Conservation (phyloP, 2,329 filamentous ascomycete species). For the Endoconidiophora polonica region DNA sequence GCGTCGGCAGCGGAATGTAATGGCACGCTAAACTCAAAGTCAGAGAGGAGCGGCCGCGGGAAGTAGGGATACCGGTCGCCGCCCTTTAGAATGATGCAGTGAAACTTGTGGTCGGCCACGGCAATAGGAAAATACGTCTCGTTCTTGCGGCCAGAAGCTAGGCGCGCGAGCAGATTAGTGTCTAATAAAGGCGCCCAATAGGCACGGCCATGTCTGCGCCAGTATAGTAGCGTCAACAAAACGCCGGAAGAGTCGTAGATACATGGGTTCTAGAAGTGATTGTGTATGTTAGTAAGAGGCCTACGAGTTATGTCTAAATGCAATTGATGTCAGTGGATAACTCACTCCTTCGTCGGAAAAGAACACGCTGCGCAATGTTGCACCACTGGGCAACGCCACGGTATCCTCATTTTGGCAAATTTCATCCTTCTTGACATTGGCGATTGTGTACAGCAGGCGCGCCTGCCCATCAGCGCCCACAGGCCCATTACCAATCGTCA, state of each 20-base stretch:
- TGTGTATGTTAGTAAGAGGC: conserved; percentile 5
- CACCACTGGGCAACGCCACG: conserved; percentile 62
- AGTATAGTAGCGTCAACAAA: conserved; percentile 73
- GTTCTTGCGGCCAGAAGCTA: conserved; percentile 69
- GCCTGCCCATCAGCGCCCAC: conserved; percentile 62
- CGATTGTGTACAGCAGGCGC: conserved; percentile 74
- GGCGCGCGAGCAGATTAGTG: conserved; percentile 65
- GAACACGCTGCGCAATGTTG: conserved; percentile 65
- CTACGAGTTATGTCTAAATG: too few relatives aligned
- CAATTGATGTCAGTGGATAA: conserved; percentile 13
- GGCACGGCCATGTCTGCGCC: conserved; percentile 71
- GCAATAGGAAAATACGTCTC: conserved; percentile 94
- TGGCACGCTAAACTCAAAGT: conserved; percentile 85
- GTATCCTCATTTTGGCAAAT: conserved; percentile 90
- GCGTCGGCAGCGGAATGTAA: conserved; percentile 27
- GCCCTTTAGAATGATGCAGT: conserved; percentile 98
- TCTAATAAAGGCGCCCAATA: conserved; percentile 87
- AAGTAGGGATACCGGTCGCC: conserved; percentile 87
- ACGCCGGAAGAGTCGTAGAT: conserved; percentile 91
- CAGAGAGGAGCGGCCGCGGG: conserved; percentile 71
- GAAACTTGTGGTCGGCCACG: conserved; percentile 78
- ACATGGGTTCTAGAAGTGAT: conserved; percentile 55
- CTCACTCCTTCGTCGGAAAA: conserved; percentile 80
- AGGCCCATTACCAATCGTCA: conserved; percentile 86
- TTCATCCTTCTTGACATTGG: conserved; percentile 86